Evolutionary conservation across 1,284 basidiomycete genomes (phyloP).

Genomic region (Malassezia equina): DNA sequence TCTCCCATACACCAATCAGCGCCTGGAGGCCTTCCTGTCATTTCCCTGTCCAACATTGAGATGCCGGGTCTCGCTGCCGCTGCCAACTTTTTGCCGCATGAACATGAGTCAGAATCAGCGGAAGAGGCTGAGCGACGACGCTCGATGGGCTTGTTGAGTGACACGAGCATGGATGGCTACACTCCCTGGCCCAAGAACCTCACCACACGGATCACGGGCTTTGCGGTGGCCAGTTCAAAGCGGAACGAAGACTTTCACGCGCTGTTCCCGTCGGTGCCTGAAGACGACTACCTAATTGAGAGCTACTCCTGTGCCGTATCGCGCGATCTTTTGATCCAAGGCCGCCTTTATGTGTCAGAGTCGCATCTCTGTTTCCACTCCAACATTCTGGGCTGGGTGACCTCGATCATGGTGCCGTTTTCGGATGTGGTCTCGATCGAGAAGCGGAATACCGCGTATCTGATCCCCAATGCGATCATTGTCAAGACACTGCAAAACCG

Average conservation of each 20-base stretch:
- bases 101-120: neutral
- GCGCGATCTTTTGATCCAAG: conserved; percentile 91
- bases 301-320: conserved; percentile 95
- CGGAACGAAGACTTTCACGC: conserved; percentile 92
- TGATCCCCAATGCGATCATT: conserved; percentile 95
- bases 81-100: conserved; percentile 2
- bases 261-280: conserved; percentile 71
- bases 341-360: conserved; percentile 89
- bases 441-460: conserved; percentile 95
- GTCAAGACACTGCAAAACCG: conserved; percentile 65
- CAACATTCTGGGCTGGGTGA: conserved; percentile 98
- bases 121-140: neutral
- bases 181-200: conserved; percentile 24
- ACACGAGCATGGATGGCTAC: neutral
- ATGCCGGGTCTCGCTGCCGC: conserved; percentile 11
- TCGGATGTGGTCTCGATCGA: conserved; percentile 80
- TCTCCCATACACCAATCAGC: neutral
- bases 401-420: conserved; percentile 85
- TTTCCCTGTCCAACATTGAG: neutral
- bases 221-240: conserved; percentile 90
- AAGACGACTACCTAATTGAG: conserved; percentile 96
- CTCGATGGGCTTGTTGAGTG: neutral
- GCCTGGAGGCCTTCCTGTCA: neutral
- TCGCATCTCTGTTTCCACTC: conserved; percentile 97
- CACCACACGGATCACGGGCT: conserved; percentile 54